Base-by-base conservation (phyloP, 108 stramenopile genomes). In the Conticribra guillardii region DNA sequence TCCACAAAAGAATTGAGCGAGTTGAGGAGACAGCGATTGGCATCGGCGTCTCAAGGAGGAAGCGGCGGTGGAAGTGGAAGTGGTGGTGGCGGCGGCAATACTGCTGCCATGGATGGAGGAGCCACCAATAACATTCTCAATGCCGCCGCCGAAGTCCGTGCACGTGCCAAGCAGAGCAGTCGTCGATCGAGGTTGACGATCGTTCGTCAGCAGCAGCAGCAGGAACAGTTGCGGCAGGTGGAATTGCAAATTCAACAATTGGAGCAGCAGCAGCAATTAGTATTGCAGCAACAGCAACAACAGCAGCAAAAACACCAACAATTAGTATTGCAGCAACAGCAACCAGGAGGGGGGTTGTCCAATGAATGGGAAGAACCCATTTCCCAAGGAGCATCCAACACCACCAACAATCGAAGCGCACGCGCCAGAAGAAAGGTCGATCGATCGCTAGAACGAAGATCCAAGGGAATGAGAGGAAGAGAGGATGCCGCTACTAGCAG, bases 1-100 rank as follows among this genome's bases (percentile, higher is more conserved):
- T 74, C 73, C 24, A 66, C 64, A 8, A 74, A 74, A 49, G 73
- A 66, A 58, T 44, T 73, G 33, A 73, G 54, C 23, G 30, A 59
- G 33, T 26, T 65, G n/a, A 34, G 64, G 28, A 57, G 64, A 15
- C 23, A 45, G 7, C 64, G 63, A 21, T 21, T 56, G 21, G 31
- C 55, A 3, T 11, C 37, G 8, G 8, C 37, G 5, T 11, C 37
- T 5, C 37, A 11, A 41, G 8, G 37, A 41, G 37, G 8, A 5
- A 41, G 8, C 37, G 5, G 37, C 37, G 37, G 11, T 41, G 19
- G 58, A 33, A 37, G 3, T 5, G 19, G 33, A 29, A 5, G 55
- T 31, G 16, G 21, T 41, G 7, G 23, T 11, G 28, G 62, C 47
- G 19, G 9, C 47, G 29, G 28, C 1, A 48, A 30, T 45, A 24